phyloP scores from a whole-genome alignment of 2,329 filamentous ascomycete species.

The Epichloe elymi region DNA sequence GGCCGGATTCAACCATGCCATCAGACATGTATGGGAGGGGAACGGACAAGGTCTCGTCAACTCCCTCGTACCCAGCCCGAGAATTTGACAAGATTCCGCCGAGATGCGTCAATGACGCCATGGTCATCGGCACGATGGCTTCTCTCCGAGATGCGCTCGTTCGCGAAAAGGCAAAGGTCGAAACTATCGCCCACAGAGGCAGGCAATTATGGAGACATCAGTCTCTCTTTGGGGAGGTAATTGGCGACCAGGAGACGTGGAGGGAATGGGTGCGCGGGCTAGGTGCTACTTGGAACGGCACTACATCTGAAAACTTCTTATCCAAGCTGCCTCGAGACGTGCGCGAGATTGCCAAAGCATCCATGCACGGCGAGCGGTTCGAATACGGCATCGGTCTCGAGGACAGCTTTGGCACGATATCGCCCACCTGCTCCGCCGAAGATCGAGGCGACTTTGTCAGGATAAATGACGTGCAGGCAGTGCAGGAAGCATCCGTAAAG shows the following conservation, averaged over 20 bases:
- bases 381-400: conserved; percentile 27
- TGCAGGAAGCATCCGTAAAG: conserved; percentile 14
- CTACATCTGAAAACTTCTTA: conserved; percentile 6
- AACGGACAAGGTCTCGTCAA: conserved; percentile 17
- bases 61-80: conserved; percentile 18
- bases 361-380: conserved; percentile 17
- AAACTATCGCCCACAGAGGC: conserved; percentile 15
- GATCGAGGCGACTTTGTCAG: conserved; percentile 23
- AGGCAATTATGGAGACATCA: conserved; percentile 25
- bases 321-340: conserved; percentile 10
- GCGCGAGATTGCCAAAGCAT: conserved; percentile 14
- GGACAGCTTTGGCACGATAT: conserved; percentile 24
- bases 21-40: conserved; percentile 20
- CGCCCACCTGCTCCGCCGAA: conserved; percentile 16
- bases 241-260: conserved; percentile 26
- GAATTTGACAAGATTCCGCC: conserved; percentile 21
- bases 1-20: conserved; percentile 23
- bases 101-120: conserved; percentile 22
- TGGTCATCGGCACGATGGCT: conserved; percentile 22
- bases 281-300: conserved; percentile 20
- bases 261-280: conserved; percentile 19
- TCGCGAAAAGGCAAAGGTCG: conserved; percentile 14
- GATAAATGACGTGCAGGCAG: conserved; percentile 12
- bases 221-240: conserved; percentile 24
- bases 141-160: conserved; percentile 13